Conservation (phyloP, 257 asterid species). For the Echites panduratus region DNA sequence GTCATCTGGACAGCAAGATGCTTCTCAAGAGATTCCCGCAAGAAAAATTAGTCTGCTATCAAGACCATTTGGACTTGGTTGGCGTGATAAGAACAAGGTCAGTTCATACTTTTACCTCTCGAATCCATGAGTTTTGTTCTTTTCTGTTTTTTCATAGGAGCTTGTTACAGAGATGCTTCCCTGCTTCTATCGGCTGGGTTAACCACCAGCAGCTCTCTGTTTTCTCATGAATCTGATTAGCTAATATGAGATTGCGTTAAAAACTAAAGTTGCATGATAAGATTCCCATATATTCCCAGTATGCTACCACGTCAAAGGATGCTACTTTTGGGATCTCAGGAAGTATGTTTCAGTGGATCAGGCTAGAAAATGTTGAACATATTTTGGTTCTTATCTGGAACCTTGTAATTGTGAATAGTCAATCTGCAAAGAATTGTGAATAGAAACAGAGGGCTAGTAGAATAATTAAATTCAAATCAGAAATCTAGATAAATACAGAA, state of each 20-base stretch:
- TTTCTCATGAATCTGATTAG: not conserved
- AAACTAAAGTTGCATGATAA: not conserved
- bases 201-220: not conserved
- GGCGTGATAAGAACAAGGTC: constrained; percentile 96
- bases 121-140: not conserved
- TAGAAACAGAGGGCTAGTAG: not conserved
- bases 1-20: constrained; percentile 67
- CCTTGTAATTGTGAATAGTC: not conserved
- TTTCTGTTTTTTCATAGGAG: not conserved
- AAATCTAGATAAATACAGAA: not conserved
- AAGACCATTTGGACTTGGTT: constrained; percentile 73
- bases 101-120: constrained; percentile 12
- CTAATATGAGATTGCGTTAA: not conserved
- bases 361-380: not conserved
- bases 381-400: not conserved
- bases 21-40: constrained; percentile 49
- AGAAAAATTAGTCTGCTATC: constrained; percentile 78
- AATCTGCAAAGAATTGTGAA: not conserved
- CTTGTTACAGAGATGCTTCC: not conserved
- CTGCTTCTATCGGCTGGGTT: not conserved
- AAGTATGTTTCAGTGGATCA: not conserved
- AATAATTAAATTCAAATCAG: not conserved
- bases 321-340: not conserved
- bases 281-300: not conserved
- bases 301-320: not conserved